Evolutionary conservation across 2,329 filamentous ascomycete species (phyloP).

Genomic region (Pseudogymnoascus sp.): DNA sequence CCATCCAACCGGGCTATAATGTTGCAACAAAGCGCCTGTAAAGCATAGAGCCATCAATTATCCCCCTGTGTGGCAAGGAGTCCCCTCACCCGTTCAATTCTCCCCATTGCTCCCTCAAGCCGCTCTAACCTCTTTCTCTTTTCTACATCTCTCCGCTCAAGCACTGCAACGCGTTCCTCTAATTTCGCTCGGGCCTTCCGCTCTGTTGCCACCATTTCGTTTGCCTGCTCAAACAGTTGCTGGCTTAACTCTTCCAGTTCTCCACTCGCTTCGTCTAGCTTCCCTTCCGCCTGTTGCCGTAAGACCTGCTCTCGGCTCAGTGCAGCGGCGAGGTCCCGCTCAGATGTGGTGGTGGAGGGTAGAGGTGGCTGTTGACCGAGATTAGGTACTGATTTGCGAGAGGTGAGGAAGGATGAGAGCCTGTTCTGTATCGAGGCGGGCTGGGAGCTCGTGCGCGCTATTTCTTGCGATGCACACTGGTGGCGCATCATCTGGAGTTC

Average conservation of each 20-base stretch:
- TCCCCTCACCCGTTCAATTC: conserved; percentile 64
- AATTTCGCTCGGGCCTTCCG: conserved; percentile 63
- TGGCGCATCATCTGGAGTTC: conserved; percentile 57
- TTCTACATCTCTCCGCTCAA: conserved; percentile 65
- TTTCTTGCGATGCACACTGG: conserved; percentile 34
- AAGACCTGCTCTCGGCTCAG: conserved; percentile 61
- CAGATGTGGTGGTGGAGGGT: conserved; percentile 22
- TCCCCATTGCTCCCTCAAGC: conserved; percentile 62
- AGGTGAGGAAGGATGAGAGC: conserved; percentile 41
- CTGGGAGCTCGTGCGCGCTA: conserved; percentile 31
- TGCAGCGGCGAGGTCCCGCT: conserved; percentile 52
- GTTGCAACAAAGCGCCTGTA: neutral
- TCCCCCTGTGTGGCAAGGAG: conserved; percentile 37
- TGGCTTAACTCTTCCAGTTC: conserved; percentile 76
- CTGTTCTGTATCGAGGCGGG: conserved; percentile 23
- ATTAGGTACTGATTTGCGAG: conserved; percentile 42
- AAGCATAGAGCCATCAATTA: neutral
- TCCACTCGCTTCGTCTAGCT: conserved; percentile 56
- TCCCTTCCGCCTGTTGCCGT: conserved; percentile 62
- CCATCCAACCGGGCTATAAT: neutral
- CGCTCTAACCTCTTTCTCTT: conserved; percentile 63
- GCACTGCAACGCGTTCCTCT: conserved; percentile 60
- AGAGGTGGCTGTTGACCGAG: conserved; percentile 18
- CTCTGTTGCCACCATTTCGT: conserved; percentile 80
- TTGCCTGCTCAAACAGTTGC: conserved; percentile 73